Evolutionary conservation across 371 early-diverging fungal genomes (phyloP).

Genomic region (Nosema muscidifuracis): DNA sequence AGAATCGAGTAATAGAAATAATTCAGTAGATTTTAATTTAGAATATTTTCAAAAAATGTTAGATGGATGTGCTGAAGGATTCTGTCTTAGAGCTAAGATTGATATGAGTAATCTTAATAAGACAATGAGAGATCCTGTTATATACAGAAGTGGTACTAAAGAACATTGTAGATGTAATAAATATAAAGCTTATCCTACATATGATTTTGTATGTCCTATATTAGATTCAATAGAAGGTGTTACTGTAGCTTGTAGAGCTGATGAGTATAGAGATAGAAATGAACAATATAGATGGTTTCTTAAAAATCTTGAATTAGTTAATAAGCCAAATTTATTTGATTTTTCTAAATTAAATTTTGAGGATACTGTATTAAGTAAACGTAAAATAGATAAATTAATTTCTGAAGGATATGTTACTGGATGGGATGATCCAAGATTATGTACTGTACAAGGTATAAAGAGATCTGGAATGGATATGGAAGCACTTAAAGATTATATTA

Average conservation of each 20-base stretch:
- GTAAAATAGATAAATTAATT: conserved; percentile 94
- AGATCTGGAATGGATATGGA: conserved; percentile 95
- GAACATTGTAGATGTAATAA: conserved; percentile 78
- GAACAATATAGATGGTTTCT: conserved; percentile 96
- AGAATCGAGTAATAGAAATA: conserved; percentile 76
- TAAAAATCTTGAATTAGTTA: conserved; percentile 70
- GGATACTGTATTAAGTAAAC: conserved; percentile 94
- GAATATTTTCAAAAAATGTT: conserved; percentile 85
- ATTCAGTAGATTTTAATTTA: conserved; percentile 77
- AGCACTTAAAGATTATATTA: conserved; percentile 87
- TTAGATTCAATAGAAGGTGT: conserved; percentile 96
- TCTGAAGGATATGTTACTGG: conserved; percentile 77
- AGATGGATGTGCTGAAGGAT: conserved; percentile 62
- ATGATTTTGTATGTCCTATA: conserved; percentile 97
- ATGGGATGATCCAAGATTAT: conserved; percentile 99
- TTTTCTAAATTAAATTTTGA: conserved; percentile 84
- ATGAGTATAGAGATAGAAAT: conserved; percentile 98
- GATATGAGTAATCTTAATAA: conserved; percentile 82
- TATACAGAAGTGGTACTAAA: conserved; percentile 80
- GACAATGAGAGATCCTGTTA: conserved; percentile 95
- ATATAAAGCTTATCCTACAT: conserved; percentile 96
- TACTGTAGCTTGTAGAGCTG: conserved; percentile 89
- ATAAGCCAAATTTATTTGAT: conserved; percentile 61
- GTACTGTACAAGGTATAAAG: conserved; percentile 92
- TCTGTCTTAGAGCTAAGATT: conserved; percentile 94